Evolutionary conservation across 306 rosid genomes (phyloP).

Genomic region (Casuarina glauca): DNA sequence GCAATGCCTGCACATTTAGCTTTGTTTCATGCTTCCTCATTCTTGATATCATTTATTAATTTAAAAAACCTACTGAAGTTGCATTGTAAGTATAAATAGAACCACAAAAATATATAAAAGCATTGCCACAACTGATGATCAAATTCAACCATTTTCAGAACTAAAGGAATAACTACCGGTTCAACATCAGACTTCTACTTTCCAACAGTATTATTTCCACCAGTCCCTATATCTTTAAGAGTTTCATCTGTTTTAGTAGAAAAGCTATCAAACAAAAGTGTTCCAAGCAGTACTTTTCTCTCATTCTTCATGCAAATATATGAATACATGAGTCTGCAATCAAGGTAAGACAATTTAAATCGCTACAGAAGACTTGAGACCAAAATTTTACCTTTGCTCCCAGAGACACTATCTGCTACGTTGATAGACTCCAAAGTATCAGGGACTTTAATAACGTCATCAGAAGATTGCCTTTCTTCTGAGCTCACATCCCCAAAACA

Average conservation of each 20-base stretch:
- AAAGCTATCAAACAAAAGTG: slow-evolving; percentile 13
- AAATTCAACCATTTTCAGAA: slow-evolving; percentile 92
- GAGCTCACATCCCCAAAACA: slow-evolving; percentile 33
- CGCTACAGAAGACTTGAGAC: slow-evolving; percentile 13
- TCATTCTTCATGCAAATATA: slow-evolving; percentile 5
- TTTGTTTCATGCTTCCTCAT: background rate
- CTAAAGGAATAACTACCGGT: slow-evolving; percentile 82
- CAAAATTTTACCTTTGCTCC: slow-evolving; percentile 45
- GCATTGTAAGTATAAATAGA: background rate
- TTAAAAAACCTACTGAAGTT: background rate
- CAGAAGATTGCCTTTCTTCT: slow-evolving; percentile 35
- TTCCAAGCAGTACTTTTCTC: background rate
- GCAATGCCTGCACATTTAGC: slow-evolving; percentile 67
- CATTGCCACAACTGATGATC: slow-evolving; percentile 73
- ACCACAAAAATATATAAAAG: slow-evolving; percentile 15
- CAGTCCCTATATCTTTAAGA: slow-evolving; percentile 40
- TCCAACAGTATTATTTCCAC: slow-evolving; percentile 32
- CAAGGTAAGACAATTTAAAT: slow-evolving; percentile 21
- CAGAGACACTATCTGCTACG: slow-evolving; percentile 39
- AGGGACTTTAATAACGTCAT: slow-evolving; percentile 45
- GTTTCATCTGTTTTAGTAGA: slow-evolving; percentile 53
- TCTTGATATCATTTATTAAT: background rate
- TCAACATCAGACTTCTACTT: slow-evolving; percentile 76
- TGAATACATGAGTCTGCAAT: background rate
- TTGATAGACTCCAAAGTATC: slow-evolving; percentile 44